phyloP scores from a whole-genome alignment of 1,284 basidiomycete genomes.

The Nidula niveotomentosa region DNA sequence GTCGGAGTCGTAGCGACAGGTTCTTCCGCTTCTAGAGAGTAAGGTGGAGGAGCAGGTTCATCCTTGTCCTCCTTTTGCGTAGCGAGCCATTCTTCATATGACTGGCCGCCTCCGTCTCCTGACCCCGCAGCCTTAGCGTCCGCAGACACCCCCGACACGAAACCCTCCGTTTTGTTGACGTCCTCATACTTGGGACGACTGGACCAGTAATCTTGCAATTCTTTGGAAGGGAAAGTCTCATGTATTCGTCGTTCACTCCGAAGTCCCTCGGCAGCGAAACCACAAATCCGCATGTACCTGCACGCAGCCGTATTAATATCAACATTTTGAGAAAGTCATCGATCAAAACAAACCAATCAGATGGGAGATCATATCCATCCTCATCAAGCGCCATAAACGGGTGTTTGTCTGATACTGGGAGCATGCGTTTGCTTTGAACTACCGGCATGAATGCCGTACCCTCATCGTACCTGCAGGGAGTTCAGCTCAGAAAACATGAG shows the following conservation, averaged over 20 bases:
- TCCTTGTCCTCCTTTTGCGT: constrained; percentile 43
- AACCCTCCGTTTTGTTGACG: constrained; percentile 21
- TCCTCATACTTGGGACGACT: constrained; percentile 59
- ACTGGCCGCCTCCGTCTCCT: constrained; percentile 27
- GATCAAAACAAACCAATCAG: constrained; percentile 58
- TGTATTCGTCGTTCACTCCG: constrained; percentile 59
- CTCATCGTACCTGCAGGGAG: constrained; percentile 64
- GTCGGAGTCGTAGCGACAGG: neutral
- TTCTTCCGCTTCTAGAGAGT: constrained; percentile 55
- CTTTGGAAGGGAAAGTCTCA: constrained; percentile 68
- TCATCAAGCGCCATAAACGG: constrained; percentile 69
- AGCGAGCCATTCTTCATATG: constrained; percentile 50
- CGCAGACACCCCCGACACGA: constrained; percentile 24
- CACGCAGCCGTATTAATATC: constrained; percentile 1
- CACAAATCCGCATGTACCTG: constrained; percentile 78
- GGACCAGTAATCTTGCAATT: constrained; percentile 73
- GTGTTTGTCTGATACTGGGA: constrained; percentile 56
- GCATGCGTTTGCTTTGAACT: constrained; percentile 50
- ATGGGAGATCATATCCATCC: constrained; percentile 69
- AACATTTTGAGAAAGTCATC: constrained; percentile 5
- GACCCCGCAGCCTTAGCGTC: constrained; percentile 7
- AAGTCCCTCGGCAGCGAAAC: constrained; percentile 67
- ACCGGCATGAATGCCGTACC: constrained; percentile 76
- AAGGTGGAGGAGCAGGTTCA: constrained; percentile 69
- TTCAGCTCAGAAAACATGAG: constrained; percentile 11